Evolutionary conservation across 1,284 basidiomycete genomes (phyloP).

Genomic region (Coriolopsis trogii): DNA sequence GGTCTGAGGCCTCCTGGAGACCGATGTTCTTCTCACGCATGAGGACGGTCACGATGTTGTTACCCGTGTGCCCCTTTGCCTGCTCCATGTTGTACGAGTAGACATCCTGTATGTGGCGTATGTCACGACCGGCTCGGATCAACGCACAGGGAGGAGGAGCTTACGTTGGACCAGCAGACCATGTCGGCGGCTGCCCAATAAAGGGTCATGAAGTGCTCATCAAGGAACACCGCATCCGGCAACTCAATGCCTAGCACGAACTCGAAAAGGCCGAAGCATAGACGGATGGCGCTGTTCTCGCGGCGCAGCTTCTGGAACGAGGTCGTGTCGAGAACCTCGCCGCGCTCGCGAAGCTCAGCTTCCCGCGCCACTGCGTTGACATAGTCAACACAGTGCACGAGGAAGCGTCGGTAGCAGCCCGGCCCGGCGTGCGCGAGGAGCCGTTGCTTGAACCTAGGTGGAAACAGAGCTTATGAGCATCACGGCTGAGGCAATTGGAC

Average conservation of each 20-base stretch:
- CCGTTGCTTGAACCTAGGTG: slow-evolving; percentile 52
- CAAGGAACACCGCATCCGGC: slow-evolving; percentile 41
- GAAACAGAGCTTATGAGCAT: slow-evolving; percentile 7
- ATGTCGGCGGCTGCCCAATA: slow-evolving; percentile 44
- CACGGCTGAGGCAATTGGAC: background rate
- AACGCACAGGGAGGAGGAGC: slow-evolving; percentile 9
- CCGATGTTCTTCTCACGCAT: slow-evolving; percentile 38
- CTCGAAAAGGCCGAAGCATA: slow-evolving; percentile 44
- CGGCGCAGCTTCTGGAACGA: slow-evolving; percentile 40
- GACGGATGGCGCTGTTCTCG: slow-evolving; percentile 43
- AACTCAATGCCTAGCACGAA: slow-evolving; percentile 42
- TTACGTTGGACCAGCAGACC: slow-evolving; percentile 47
- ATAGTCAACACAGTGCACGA: slow-evolving; percentile 38
- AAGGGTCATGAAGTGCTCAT: slow-evolving; percentile 37
- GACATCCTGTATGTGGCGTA: slow-evolving; percentile 35
- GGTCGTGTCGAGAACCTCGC: slow-evolving; percentile 35
- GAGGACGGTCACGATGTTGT: slow-evolving; percentile 45
- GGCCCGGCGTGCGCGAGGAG: slow-evolving; percentile 47
- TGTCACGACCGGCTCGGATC: background rate
- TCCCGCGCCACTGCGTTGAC: slow-evolving; percentile 40
- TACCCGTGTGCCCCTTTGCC: slow-evolving; percentile 38
- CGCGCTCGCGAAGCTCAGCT: slow-evolving; percentile 38
- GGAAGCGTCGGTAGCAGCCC: slow-evolving; percentile 43
- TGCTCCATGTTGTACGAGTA: slow-evolving; percentile 49
- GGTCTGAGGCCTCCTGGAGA: slow-evolving; percentile 41